These are phyloP conservation scores for Penicillium soppii DNA, from an alignment of 495 filamentous ascomycete species.

Conservation along the genomic window DNA sequence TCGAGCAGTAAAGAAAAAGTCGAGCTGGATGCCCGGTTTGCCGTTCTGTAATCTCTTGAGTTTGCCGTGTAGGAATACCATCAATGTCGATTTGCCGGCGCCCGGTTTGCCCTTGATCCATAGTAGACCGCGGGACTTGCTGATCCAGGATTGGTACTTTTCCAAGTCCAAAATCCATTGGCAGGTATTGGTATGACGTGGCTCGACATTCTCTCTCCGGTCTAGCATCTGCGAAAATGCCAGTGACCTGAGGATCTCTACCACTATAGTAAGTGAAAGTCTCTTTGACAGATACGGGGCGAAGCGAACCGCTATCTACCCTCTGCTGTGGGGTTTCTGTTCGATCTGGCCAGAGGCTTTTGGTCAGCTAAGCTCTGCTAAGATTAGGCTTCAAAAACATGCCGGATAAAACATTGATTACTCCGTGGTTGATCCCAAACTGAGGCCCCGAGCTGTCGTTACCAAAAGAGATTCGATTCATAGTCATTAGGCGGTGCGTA, in stretches of 20 bases:
- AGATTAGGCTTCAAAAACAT: background rate
- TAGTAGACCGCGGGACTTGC: slow-evolving; percentile 21
- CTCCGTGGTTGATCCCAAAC: background rate
- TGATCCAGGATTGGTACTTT: slow-evolving; percentile 22
- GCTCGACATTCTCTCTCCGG: slow-evolving; percentile 9
- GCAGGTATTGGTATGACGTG: slow-evolving; percentile 29
- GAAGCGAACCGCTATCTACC: background rate
- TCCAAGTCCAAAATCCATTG: background rate
- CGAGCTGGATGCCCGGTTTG: background rate
- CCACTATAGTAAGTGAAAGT: background rate
- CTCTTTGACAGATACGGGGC: background rate
- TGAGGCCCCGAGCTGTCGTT: background rate
- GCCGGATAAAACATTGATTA: background rate
- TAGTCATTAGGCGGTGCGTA: too few relatives aligned
- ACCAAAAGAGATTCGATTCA: too few relatives aligned
- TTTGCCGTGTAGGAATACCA: slow-evolving; percentile 18
- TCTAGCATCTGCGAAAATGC: slow-evolving; percentile 9
- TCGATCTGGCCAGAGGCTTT: background rate
- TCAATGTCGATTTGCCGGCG: slow-evolving; percentile 47
- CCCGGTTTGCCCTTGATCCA: slow-evolving; percentile 52
- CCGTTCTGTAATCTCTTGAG: background rate
- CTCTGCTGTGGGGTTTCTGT: background rate
- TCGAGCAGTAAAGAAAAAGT: slow-evolving; percentile 14
- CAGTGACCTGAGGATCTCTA: background rate
- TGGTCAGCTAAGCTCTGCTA: background rate